Evolutionary conservation across 257 asterid genomes (phyloP), one percentile per base, ranked within the genome.

Genomic region (Fraxinus quadrangulata): DNA sequence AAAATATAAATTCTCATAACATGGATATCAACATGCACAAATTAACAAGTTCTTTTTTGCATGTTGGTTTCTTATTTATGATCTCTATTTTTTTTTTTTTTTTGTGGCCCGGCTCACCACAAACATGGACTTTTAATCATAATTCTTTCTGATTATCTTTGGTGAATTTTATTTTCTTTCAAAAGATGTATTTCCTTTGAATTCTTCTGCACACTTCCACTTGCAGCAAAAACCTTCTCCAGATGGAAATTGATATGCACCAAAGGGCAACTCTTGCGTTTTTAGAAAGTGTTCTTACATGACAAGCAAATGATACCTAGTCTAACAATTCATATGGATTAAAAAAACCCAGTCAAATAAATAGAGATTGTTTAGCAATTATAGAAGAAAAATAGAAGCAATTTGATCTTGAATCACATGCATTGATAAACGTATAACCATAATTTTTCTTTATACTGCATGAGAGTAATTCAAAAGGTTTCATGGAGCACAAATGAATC

Each of bases 211-310:
- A 61, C 10, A 6, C 11, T 61, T 4, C 68, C 31, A 23, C 68
- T 23, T 61, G 68, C 33, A 61, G 68, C 30, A 23, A 61, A 61
- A 24, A 23, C 68, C 31, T 23, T 54, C 65, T 19, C 9, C 21
- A 1, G 37, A 19, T 30, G 63, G 40, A 70, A 23, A 61, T 40
- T 23, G 54, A 36, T 8, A n/a, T 8, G 59, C 40, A 37, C 19
- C 51, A 70, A 33, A 34, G 11, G 30, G 74, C 19, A 70, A 70
- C 4, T 47, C 40, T 39, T 59, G 77, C 80, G 0, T 54, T 36
- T 51, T 19, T 37, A 67, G 74, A 17, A 61, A 79, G 40, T 24
- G 71, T 42, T 49, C 71, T 8, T 36, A 61, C 67, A 67, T 24
- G 66, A 42, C 54, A 6, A 51, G 13, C 11, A 75, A 79, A 51